Conservation (phyloP, 805 yeast genomes). For the Starmera dryadoides region DNA sequence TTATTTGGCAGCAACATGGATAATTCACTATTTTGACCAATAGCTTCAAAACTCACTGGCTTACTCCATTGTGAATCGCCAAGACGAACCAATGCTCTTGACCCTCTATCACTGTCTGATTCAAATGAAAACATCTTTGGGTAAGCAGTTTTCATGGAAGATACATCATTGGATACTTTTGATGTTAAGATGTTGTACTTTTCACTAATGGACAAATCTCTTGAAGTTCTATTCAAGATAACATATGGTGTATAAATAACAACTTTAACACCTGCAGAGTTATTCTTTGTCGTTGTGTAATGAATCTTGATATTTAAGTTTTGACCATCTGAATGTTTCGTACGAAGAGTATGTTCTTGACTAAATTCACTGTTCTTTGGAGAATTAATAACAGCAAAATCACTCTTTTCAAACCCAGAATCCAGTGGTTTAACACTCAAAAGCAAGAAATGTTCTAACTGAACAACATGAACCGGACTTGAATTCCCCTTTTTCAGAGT, state of each 20-base stretch:
- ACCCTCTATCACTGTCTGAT: constrained; percentile 44
- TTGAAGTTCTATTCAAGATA: constrained; percentile 73
- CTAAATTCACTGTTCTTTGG: constrained; percentile 46
- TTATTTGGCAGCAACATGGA: constrained; percentile 40
- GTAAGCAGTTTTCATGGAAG: constrained; percentile 25
- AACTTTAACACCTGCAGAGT: constrained; percentile 55
- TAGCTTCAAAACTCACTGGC: constrained; percentile 79
- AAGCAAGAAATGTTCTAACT: constrained; percentile 61
- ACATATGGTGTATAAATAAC: constrained; percentile 81
- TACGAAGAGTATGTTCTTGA: constrained; percentile 43
- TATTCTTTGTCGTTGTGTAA: constrained; percentile 44
- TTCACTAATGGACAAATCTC: constrained; percentile 49
- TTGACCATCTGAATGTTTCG: constrained; percentile 63
- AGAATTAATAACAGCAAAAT: constrained; percentile 63
- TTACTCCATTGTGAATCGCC: constrained; percentile 67
- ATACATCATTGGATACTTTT: constrained; percentile 23
- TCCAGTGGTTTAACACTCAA: constrained; percentile 61
- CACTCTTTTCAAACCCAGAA: constrained; percentile 56
- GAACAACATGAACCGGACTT: constrained; percentile 75
- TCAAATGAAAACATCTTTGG: constrained; percentile 88
- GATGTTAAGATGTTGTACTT: constrained; percentile 46
- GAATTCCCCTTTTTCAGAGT: constrained; percentile 54
- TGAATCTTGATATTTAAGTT: constrained; percentile 53
- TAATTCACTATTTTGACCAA: constrained; percentile 71
- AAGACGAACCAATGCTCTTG: constrained; percentile 59